phyloP scores from a whole-genome alignment of 352 stramenopile species.

The Vaucheria bursata region DNA sequence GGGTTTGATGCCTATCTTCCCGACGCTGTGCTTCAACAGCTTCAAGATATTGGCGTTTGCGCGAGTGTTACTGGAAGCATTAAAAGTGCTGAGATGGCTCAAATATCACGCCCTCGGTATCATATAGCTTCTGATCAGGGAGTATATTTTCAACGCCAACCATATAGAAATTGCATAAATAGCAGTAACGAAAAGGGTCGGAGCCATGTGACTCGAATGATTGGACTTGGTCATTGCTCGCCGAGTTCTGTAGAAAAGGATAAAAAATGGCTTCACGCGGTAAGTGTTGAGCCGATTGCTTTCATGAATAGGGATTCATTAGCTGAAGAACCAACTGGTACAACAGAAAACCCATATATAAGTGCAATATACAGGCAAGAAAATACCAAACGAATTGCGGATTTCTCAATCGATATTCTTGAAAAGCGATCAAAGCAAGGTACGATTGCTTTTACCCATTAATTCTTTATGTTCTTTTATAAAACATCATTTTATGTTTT shows the following conservation, averaged over 20 bases:
- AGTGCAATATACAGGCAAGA: conserved; percentile 2
- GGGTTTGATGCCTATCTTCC: conserved; percentile 41
- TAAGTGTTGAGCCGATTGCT: conserved; percentile 47
- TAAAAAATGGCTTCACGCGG: conserved; percentile 51
- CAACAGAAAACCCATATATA: conserved; percentile 44
- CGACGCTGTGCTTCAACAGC: conserved; percentile 16
- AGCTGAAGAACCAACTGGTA: conserved; percentile 26
- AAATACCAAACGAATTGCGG: too few relatives aligned
- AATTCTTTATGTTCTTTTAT: too few relatives aligned
- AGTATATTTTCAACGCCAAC: conserved; percentile 46
- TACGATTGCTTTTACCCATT: too few relatives aligned
- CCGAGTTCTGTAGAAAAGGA: conserved; percentile 29
- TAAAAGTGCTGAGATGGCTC: conserved; percentile 14
- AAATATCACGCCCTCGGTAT: conserved; percentile 39
- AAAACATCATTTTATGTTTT: too few relatives aligned
- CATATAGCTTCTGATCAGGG: conserved; percentile 47
- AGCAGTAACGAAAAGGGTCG: not conserved
- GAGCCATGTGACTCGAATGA: conserved; percentile 41
- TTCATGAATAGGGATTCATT: conserved; percentile 40
- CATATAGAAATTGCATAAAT: conserved; percentile 42
- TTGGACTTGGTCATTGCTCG: conserved; percentile 9
- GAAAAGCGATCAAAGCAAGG: not conserved
- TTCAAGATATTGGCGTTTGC: conserved; percentile 6
- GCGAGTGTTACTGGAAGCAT: conserved; percentile 15
- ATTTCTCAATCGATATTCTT: too few relatives aligned